Evolutionary conservation across 2,329 filamentous ascomycete genomes (phyloP), one percentile per base, ranked within the genome.

Genomic region (Rhytidhysteron rufulum): DNA sequence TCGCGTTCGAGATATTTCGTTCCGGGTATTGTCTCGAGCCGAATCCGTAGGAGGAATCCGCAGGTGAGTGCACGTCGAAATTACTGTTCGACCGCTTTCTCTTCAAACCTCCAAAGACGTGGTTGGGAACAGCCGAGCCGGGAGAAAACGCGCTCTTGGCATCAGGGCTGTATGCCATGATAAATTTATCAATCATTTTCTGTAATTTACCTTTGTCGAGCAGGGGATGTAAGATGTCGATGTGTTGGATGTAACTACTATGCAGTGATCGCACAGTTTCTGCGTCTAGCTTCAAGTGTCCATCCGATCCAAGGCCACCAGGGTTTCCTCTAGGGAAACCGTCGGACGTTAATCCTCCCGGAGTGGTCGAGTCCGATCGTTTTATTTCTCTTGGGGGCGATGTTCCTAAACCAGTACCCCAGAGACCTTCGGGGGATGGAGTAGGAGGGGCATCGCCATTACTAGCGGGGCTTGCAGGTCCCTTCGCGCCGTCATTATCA

Each of bases 181-280:
- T 51, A 39, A 67, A 67, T 9, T 73, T 74, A 50, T 79, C 67
- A 25, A 82, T 63, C 67, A 79, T 75, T 29, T 63, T 63, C 4
- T 68, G 63, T n/a, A 83, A 58, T 30, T 72, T 70, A 10, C 58
- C 59, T 33, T 74, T 70, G 45, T 83, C 75, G 32, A 85, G 65
- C 49, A 85, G 81, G 0, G 82, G 82, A 58, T 85, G 82, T 41
- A 85, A 65, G 37, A 74, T 74, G 53, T 84, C 79, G 39, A 85
- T 78, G 55, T 82, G 70, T 3, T 70, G 58, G 48, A 82, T 62
- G 51, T 82, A 85, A 47, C 73, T 79, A 4, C 70, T 61, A 43
- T 74, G 70, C 31, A 82, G 68, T 6, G 58, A 63, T 30, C 68
- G 65, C 30, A 83, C 59, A 1, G 74, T 78, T 4, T 67, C 63